A percentile compares a stretch with the other conserved stretches of the same genome.
Evolutionary conservation across 78 protist species (phyloP).

Genomic region (Goniomonas avonlea): DNA sequence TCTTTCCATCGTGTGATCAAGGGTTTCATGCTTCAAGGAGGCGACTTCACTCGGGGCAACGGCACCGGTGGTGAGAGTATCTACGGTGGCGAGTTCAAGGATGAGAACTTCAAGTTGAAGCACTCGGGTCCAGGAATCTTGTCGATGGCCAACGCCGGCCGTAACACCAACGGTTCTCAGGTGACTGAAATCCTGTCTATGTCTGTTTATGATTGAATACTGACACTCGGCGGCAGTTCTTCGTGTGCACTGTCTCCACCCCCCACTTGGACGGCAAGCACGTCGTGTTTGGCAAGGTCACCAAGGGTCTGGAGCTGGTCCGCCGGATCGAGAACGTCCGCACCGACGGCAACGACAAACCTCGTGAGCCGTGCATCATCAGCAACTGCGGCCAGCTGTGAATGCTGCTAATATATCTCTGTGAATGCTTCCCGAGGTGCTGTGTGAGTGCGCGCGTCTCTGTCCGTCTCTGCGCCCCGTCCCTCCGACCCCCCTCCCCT

Average conservation of each 20-base stretch:
- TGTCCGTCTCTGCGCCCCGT: too few relatives aligned
- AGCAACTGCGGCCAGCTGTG: too few relatives aligned
- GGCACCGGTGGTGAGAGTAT: slow-evolving; percentile 57
- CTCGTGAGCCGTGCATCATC: too few relatives aligned
- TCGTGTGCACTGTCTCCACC: slow-evolving; percentile 47
- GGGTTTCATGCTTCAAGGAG: slow-evolving; percentile 13
- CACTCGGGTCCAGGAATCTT: slow-evolving; percentile 47
- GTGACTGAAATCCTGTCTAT: too few relatives aligned
- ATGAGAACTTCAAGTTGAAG: slow-evolving; percentile 47
- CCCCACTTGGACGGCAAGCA: slow-evolving; percentile 43
- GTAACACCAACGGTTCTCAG: slow-evolving; percentile 71
- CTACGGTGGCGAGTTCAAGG: slow-evolving; percentile 48
- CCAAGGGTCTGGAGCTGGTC: slow-evolving; percentile 3
- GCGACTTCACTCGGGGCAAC: slow-evolving; percentile 43
- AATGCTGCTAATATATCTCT: too few relatives aligned
- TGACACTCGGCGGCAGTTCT: slow-evolving; percentile 72
- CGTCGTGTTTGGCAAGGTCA: slow-evolving; percentile 15
- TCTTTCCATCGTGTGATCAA: slow-evolving; percentile 3
- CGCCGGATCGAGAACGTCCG: slow-evolving; percentile 7
- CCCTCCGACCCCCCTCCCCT: too few relatives aligned
- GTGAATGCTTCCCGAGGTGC: too few relatives aligned
- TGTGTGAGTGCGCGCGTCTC: too few relatives aligned
- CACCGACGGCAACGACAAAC: slow-evolving; percentile 31
- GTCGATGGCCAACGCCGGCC: slow-evolving; percentile 80
- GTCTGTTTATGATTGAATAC: too few relatives aligned